These are phyloP conservation scores for Primulina tabacum DNA, from an alignment of 257 asterid species.

Conservation along the genomic window DNA sequence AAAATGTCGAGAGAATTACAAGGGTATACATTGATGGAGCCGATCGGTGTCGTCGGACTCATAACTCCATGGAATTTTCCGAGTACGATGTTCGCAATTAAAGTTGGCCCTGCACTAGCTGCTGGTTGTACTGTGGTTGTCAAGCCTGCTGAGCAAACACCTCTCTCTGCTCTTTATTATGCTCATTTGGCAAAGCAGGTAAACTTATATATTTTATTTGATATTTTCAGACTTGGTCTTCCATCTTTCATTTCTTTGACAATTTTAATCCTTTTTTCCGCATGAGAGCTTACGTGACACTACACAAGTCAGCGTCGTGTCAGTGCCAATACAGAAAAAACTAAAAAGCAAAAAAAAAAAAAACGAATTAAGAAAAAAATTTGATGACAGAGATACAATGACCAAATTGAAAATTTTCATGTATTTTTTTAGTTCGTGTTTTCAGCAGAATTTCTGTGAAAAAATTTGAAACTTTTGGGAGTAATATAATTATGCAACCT, in stretches of 20 bases:
- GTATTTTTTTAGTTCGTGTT: too few species aligned
- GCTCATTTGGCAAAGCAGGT: conserved; percentile 52
- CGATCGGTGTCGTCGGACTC: conserved; percentile 60
- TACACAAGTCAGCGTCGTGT: too few species aligned
- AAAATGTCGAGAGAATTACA: conserved; percentile 45
- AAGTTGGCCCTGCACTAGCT: conserved; percentile 58
- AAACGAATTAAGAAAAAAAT: too few species aligned
- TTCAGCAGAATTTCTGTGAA: too few species aligned
- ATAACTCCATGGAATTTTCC: conserved; percentile 67
- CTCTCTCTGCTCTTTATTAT: conserved; percentile 50
- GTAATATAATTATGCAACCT: too few species aligned
- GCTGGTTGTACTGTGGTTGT: conserved; percentile 58
- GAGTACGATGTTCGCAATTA: conserved; percentile 42
- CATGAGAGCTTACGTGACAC: too few species aligned
- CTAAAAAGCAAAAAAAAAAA: too few species aligned
- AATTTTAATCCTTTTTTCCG: too few species aligned
- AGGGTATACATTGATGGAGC: conserved; percentile 51
- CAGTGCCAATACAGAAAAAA: too few species aligned
- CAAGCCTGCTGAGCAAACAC: conserved; percentile 66
- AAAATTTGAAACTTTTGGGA: too few species aligned
- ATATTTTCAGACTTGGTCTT: neutral
- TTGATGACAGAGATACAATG: too few species aligned
- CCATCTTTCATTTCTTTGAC: neutral
- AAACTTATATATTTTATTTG: neutral
- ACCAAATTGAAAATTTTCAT: too few species aligned